Evolutionary conservation across 352 stramenopile species (phyloP).

Genomic region (Globisporangium perplexum): DNA sequence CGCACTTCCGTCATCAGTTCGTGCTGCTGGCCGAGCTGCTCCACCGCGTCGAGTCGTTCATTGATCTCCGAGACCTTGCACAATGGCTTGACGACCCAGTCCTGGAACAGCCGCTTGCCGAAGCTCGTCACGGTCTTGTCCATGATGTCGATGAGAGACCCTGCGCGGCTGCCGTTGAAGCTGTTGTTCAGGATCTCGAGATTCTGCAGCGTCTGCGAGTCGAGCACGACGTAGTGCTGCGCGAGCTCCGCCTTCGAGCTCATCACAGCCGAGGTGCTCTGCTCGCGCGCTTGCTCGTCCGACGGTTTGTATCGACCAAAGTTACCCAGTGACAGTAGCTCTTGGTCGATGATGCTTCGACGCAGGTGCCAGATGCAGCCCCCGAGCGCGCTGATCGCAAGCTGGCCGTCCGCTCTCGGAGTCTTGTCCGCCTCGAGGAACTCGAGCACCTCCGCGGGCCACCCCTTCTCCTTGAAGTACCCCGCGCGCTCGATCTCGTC

Average conservation of each 20-base stretch:
- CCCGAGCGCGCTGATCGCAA: slow-evolving; percentile 64
- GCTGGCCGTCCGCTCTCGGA: slow-evolving; percentile 44
- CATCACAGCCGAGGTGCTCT: slow-evolving; percentile 7
- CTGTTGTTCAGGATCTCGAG: slow-evolving; percentile 93
- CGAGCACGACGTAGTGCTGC: slow-evolving; percentile 91
- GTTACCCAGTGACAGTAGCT: slow-evolving; percentile 71
- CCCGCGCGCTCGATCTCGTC: slow-evolving; percentile 85
- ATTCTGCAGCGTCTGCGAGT: slow-evolving; percentile 97
- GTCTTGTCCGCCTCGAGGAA: slow-evolving; percentile 76
- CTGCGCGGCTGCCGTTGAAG: slow-evolving; percentile 85
- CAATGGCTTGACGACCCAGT: slow-evolving; percentile 97
- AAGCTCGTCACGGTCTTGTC: slow-evolving; percentile 92
- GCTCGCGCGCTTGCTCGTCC: slow-evolving; percentile 42
- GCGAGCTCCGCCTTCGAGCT: slow-evolving; percentile 46
- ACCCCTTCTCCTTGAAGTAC: slow-evolving; percentile 85
- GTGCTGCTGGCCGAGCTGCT: slow-evolving; percentile 85
- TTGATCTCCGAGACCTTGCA: slow-evolving; percentile 94
- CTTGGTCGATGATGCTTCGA: slow-evolving; percentile 79
- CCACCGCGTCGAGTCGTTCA: slow-evolving; percentile 93
- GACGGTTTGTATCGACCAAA: slow-evolving; percentile 78
- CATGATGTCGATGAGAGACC: slow-evolving; percentile 90
- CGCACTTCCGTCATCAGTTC: slow-evolving; percentile 80
- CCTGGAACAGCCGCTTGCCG: slow-evolving; percentile 93
- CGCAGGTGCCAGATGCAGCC: slow-evolving; percentile 79
- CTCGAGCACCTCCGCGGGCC: slow-evolving; percentile 44